Evolutionary conservation across 495 filamentous ascomycete species (phyloP).

Genomic region (Beverwykella pulmonaria): DNA sequence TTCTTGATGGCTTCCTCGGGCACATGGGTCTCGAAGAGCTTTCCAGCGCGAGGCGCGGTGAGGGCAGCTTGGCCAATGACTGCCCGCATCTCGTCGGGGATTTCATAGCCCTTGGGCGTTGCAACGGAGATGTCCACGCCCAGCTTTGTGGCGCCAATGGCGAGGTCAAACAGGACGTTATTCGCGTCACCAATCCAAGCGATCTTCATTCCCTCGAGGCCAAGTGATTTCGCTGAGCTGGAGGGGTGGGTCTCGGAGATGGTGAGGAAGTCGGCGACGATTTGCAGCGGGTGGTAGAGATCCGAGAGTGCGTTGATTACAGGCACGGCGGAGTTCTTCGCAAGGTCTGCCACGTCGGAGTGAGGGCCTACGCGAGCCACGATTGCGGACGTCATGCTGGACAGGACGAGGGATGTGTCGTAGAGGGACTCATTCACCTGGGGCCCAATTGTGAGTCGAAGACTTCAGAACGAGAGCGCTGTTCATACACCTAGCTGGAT

Average conservation of each 20-base stretch:
- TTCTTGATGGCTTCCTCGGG: conserved; percentile 88
- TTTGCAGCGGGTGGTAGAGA: conserved; percentile 88
- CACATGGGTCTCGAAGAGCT: conserved; percentile 69
- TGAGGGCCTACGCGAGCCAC: conserved; percentile 87
- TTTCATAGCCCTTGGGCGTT: conserved; percentile 79
- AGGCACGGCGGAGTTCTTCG: conserved; percentile 79
- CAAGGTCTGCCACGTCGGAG: conserved; percentile 75
- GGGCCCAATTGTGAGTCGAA: background rate
- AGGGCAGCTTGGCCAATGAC: conserved; percentile 65
- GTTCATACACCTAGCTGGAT: conserved; percentile 82
- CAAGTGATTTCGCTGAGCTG: conserved; percentile 55
- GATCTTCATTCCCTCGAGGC: conserved; percentile 80
- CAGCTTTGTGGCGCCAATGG: conserved; percentile 80
- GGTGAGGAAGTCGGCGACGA: conserved; percentile 88
- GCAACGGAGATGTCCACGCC: conserved; percentile 85
- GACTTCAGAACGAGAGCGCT: background rate
- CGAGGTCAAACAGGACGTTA: conserved; percentile 93
- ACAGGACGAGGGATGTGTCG: conserved; percentile 86
- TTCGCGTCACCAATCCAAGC: conserved; percentile 97
- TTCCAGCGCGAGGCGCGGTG: conserved; percentile 61
- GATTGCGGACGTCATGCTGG: conserved; percentile 87
- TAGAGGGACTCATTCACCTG: conserved; percentile 85
- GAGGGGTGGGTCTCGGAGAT: conserved; percentile 74
- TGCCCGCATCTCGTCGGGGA: conserved; percentile 68
- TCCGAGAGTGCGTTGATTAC: conserved; percentile 94